Evolutionary conservation across 108 stramenopile genomes (phyloP).

Genomic region (Fistulifera solaris): DNA sequence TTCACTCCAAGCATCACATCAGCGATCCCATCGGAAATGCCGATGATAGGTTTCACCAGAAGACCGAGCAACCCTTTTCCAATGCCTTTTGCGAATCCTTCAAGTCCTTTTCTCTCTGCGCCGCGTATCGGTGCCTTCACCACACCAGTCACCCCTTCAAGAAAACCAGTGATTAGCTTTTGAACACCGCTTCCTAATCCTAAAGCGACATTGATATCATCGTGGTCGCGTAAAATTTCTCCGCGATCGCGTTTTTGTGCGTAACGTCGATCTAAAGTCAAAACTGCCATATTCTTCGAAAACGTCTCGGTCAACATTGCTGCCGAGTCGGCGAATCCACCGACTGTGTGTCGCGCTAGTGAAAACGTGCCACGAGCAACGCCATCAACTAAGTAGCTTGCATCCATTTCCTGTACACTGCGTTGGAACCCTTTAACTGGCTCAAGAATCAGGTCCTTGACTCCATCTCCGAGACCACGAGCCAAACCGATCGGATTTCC

Average conservation of each 20-base stretch:
- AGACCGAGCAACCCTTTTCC: slow-evolving; percentile 80
- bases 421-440: slow-evolving; percentile 73
- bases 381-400: slow-evolving; percentile 69
- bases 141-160: slow-evolving; percentile 77
- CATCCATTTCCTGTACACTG: slow-evolving; percentile 71
- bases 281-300: slow-evolving; percentile 73
- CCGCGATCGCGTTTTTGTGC: slow-evolving; percentile 63
- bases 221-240: slow-evolving; percentile 14
- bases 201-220: slow-evolving; percentile 36
- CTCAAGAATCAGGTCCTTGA: slow-evolving; percentile 72
- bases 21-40: slow-evolving; percentile 81
- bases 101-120: slow-evolving; percentile 69
- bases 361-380: slow-evolving; percentile 79
- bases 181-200: slow-evolving; percentile 63
- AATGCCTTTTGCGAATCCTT: slow-evolving; percentile 78
- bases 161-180: slow-evolving; percentile 61
- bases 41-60: slow-evolving; percentile 89
- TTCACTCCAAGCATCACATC: slow-evolving; percentile 87
- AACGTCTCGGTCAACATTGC: slow-evolving; percentile 70
- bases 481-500: slow-evolving; percentile 86
- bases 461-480: slow-evolving; percentile 72
- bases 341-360: slow-evolving; percentile 80
- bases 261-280: slow-evolving; percentile 82
- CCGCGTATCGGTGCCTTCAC: slow-evolving; percentile 67
- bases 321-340: slow-evolving; percentile 82